These are phyloP conservation scores for Coemansia sp. DNA, from an alignment of 192 early-diverging fungal species.

Conservation along the genomic window DNA sequence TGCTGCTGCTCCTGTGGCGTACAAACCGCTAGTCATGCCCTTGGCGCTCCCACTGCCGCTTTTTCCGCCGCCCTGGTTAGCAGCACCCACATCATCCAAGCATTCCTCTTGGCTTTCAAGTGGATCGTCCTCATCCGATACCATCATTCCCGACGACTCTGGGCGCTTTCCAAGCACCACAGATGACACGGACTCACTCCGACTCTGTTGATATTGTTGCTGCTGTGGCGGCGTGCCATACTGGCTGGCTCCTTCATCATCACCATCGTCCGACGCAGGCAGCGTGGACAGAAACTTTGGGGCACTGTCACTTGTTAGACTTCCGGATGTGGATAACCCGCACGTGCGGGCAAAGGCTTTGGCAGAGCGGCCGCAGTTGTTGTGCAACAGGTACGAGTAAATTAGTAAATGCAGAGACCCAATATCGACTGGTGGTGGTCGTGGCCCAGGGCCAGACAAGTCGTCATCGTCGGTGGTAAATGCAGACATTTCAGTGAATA, in stretches of 20 bases:
- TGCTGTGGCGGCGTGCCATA: background rate
- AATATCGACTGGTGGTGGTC: slow-evolving; percentile 19
- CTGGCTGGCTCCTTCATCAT: background rate
- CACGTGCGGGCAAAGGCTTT: slow-evolving; percentile 46
- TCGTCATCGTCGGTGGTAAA: background rate
- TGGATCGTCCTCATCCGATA: background rate
- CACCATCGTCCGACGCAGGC: background rate
- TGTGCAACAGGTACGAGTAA: slow-evolving; percentile 49
- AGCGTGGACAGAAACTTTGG: slow-evolving; percentile 29
- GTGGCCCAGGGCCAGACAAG: background rate
- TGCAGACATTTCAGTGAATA: slow-evolving; percentile 2
- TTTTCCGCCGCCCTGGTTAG: background rate
- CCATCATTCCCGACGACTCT: background rate
- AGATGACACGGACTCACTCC: background rate
- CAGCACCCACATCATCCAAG: background rate
- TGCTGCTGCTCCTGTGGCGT: background rate
- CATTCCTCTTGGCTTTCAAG: background rate
- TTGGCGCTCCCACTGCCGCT: background rate
- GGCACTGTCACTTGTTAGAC: slow-evolving; percentile 10
- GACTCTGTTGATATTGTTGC: background rate
- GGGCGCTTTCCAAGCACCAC: slow-evolving; percentile 4
- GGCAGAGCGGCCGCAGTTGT: slow-evolving; percentile 45
- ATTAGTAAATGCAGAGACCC: slow-evolving; percentile 42
- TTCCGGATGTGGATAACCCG: slow-evolving; percentile 30
- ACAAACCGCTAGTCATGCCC: background rate